Evolutionary conservation across 2,329 filamentous ascomycete genomes (phyloP), one percentile per base, ranked within the genome.

Genomic region (Botryosphaeria dothidea): DNA sequence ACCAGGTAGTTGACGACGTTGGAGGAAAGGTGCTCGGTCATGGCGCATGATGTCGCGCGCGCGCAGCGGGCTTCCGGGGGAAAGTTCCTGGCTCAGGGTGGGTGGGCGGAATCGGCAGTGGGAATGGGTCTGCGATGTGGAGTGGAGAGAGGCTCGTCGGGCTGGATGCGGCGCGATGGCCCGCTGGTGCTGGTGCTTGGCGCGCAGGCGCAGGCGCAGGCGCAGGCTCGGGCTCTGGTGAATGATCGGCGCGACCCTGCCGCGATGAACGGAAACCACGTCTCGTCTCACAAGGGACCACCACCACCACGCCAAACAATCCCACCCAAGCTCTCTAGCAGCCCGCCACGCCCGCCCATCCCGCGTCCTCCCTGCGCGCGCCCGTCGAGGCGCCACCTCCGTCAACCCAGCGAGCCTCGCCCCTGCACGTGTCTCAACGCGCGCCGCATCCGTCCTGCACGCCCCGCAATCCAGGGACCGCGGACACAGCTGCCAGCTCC

Each of bases 1-100:
- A 90, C 87, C 73, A 90, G 80, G 78, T 89, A 89, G 79, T 90
- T 90, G 74, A 90, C 83, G 75, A 89, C 86, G 80, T 89, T 83
- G 69, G 82, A 84, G 71, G 80, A 84, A 68, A 86, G 78, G 56
- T 81, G 72, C 69, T 74, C 74, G 62, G 75, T 73, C 76, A 80
- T 80, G 70, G 77, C 75, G 77, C 78, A 80, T 79, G 66, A 67
- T 70, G 69, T 71, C 56, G 63, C 63, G 54, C 63, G 63, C 63
- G 49, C 45, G 43, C 19, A 49, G 52, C 45, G 48, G 61, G 49
- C 61, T 43, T 23, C 29, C 29, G 48, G 61, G 34, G 21, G 48
- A 23, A 23, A 43, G 52, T 54, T 58, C 58, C 49, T 56, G 49
- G 41, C 38, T 49, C n/a, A 7, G 31, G 34, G 29, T 41, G 46